phyloP scores from a whole-genome alignment of 139 green algal species.

The Zygnema circumcarinatum region DNA sequence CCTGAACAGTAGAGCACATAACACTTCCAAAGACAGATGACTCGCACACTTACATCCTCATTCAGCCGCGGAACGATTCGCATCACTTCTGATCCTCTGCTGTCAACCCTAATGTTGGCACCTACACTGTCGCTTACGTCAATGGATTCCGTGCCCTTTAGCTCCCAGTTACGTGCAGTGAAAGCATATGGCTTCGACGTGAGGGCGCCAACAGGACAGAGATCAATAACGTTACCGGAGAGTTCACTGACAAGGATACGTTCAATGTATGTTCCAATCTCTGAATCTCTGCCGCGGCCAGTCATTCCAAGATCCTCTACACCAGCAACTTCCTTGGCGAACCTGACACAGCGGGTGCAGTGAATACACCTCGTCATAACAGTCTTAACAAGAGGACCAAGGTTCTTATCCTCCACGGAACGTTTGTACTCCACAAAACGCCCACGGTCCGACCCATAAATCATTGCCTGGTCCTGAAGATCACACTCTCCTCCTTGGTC shows the following conservation, averaged over 20 bases:
- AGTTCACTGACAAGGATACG: constrained; percentile 90
- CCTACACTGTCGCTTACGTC: constrained; percentile 93
- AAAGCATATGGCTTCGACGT: constrained; percentile 97
- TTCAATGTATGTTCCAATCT: constrained; percentile 96
- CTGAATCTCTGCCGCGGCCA: constrained; percentile 79
- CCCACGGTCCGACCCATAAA: constrained; percentile 88
- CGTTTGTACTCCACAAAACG: constrained; percentile 88
- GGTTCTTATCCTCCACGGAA: constrained; percentile 88
- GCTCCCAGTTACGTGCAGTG: constrained; percentile 95
- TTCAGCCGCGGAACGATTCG: constrained; percentile 92
- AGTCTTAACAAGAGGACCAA: constrained; percentile 76
- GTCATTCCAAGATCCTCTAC: constrained; percentile 94
- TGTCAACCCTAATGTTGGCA: constrained; percentile 87
- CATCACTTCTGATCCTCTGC: constrained; percentile 86
- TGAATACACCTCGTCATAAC: constrained; percentile 98
- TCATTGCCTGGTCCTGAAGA: constrained; percentile 94
- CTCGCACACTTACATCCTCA: constrained; percentile 67
- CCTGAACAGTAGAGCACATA: too few relatives aligned
- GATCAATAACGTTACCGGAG: constrained; percentile 96
- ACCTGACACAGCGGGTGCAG: constrained; percentile 96
- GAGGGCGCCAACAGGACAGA: constrained; percentile 97
- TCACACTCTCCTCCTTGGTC: constrained; percentile 99
- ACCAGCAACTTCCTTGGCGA: constrained; percentile 91
- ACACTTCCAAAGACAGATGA: too few relatives aligned
- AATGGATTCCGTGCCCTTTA: constrained; percentile 90